phyloP scores from a whole-genome alignment of 768 basidiomycete genomes.

The Megacollybia marginata region DNA sequence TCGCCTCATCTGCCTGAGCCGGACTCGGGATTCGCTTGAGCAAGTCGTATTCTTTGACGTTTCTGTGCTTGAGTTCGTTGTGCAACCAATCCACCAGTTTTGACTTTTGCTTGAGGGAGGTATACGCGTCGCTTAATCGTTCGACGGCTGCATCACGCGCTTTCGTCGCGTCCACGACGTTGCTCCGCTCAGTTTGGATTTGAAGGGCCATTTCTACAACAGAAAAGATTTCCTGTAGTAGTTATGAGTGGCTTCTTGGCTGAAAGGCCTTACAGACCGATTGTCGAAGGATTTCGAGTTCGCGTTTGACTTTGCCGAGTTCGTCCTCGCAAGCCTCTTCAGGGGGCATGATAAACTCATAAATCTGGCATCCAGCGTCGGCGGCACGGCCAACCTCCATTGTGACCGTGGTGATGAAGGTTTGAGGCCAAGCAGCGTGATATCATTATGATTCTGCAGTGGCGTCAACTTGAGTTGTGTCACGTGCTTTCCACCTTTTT shows the following conservation, averaged over 20 bases:
- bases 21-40: slow-evolving; percentile 15
- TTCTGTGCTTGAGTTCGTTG: slow-evolving; percentile 24
- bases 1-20: slow-evolving; percentile 12
- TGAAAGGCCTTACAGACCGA: not conserved
- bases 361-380: not conserved
- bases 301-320: not conserved
- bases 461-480: no score
- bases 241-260: not conserved
- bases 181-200: slow-evolving; percentile 43
- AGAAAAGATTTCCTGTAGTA: slow-evolving; percentile 34
- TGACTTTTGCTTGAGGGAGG: slow-evolving; percentile 55
- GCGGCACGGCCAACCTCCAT: not conserved
- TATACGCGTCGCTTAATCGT: slow-evolving; percentile 52
- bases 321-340: not conserved
- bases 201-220: slow-evolving; percentile 48
- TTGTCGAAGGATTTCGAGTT: not conserved
- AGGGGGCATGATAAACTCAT: not conserved
- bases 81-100: slow-evolving; percentile 41
- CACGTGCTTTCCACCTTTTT: no score
- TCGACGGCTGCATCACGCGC: slow-evolving; percentile 59
- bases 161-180: slow-evolving; percentile 47
- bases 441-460: no score
- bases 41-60: not conserved
- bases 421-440: no score
- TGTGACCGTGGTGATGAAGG: no score